Conservation (phyloP, 805 yeast genomes). For the Teunomyces gatunensis region DNA sequence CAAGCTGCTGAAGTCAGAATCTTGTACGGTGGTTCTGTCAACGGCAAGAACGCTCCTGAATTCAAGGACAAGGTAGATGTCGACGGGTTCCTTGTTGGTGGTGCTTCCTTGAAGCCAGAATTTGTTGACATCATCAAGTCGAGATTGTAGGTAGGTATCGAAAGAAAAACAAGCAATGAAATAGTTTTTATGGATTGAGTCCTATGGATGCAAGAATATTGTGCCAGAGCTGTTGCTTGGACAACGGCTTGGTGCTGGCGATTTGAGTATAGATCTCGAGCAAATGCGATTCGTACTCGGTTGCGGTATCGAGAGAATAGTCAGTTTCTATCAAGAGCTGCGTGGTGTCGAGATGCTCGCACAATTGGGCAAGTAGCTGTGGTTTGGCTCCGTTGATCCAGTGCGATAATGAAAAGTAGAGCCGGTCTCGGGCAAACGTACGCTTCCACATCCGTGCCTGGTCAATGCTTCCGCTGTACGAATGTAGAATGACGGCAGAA, state of each 20-base stretch:
- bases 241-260: slow-evolving; percentile 11
- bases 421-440: slow-evolving; percentile 15
- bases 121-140: slow-evolving; percentile 93
- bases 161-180: background rate
- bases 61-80: slow-evolving; percentile 92
- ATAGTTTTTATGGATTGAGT: background rate
- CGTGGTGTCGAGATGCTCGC: slow-evolving; percentile 13
- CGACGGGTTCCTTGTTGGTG: slow-evolving; percentile 99
- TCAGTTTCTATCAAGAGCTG: slow-evolving; percentile 40
- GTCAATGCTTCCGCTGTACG: slow-evolving; percentile 81
- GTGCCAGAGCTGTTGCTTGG: background rate
- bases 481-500: slow-evolving; percentile 65
- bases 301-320: slow-evolving; percentile 25
- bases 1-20: slow-evolving; percentile 82
- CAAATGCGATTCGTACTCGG: slow-evolving; percentile 21
- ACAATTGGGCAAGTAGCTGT: slow-evolving; percentile 17
- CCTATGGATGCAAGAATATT: slow-evolving; percentile 2
- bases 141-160: slow-evolving; percentile 52
- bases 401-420: slow-evolving; percentile 55
- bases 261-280: slow-evolving; percentile 19
- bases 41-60: slow-evolving; percentile 86
- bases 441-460: slow-evolving; percentile 52
- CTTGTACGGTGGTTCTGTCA: slow-evolving; percentile 98
- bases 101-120: slow-evolving; percentile 98
- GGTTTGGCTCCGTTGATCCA: slow-evolving; percentile 43